Conservation (phyloP, 2,329 filamentous ascomycete genomes). For the Diaporthe velutina region DNA sequence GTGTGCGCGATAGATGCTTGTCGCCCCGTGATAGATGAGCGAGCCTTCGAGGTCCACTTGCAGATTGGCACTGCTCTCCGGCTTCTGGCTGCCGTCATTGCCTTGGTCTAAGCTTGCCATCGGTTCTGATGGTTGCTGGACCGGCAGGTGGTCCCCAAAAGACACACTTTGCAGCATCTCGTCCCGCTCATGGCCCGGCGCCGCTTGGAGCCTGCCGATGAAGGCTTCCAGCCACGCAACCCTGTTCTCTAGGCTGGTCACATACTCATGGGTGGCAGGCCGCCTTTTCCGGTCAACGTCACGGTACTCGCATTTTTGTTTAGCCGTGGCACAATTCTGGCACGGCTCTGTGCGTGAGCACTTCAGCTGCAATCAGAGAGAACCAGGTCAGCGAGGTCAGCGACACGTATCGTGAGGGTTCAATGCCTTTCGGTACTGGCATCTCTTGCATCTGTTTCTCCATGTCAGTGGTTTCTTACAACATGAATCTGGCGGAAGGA, state of each 20-base stretch:
- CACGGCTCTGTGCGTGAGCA: slow-evolving; percentile 41
- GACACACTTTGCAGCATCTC: background rate
- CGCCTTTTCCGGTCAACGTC: slow-evolving; percentile 37
- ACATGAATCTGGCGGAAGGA: background rate
- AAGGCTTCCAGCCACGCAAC: slow-evolving; percentile 41
- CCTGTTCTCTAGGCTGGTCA: slow-evolving; percentile 36
- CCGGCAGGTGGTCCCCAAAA: background rate
- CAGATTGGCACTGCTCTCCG: background rate
- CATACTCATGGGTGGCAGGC: slow-evolving; percentile 36
- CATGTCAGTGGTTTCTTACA: background rate
- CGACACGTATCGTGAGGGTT: background rate
- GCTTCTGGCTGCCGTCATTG: background rate
- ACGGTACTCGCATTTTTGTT: slow-evolving; percentile 39
- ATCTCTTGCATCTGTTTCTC: slow-evolving; percentile 23
- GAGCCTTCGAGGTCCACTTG: slow-evolving; percentile 38
- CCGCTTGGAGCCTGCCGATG: slow-evolving; percentile 34
- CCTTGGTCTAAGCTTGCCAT: background rate
- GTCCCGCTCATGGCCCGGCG: slow-evolving; percentile 31
- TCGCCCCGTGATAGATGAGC: slow-evolving; percentile 41
- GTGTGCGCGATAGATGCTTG: slow-evolving; percentile 45
- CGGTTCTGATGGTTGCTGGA: background rate
- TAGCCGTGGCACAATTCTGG: slow-evolving; percentile 33
- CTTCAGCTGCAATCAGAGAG: slow-evolving; percentile 29
- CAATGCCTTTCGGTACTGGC: slow-evolving; percentile 30
- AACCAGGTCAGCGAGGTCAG: background rate